Base-by-base conservation (phyloP, 2,329 filamentous ascomycete genomes). In the Beauveria caledonica region DNA sequence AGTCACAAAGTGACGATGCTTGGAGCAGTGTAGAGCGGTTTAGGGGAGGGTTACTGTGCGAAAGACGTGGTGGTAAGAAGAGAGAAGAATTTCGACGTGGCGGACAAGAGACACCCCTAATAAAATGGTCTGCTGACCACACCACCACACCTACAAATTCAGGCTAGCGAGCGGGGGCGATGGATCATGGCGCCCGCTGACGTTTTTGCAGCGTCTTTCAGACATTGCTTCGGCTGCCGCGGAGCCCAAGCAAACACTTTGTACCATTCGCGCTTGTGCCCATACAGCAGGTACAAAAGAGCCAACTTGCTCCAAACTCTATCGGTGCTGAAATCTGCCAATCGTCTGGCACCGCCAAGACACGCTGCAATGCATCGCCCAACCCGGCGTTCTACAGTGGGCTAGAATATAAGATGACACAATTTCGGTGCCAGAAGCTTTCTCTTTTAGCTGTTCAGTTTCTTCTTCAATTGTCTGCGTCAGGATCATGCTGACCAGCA, bases 101-200 rank as follows among this genome's bases (percentile, higher is more conserved):
- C 36, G 48, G 46, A 36, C 55, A 15, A 46, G 42, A 46, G 44
- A 15, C 7, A 6, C 11, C 19, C 23, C 36, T 52, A 52, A 52
- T 42, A 59, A 59, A 51, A 59, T 51, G 56, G 57, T 59, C 46
- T 59, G 57, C 57, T 59, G 57, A 59, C 57, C 49, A 51, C 29
- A 51, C n/a, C 29, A 36, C 33, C 33, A 36, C 33, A 13, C 33
- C 33, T 36, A 36, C 25, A 17, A 11, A 50, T 33, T 11, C 48
- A 33, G 48, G 48, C 48, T 50, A 50, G 48, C 48, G 25, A 50
- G 25, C 25, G 48, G 48, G 48, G 48, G 17, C 33, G 13, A 8
- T 19, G 19, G 15, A 45, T 23, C 23, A 36, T 36, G 33, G 33
- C 33, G 11, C 33, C 33, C 33, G 33, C 11, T 36, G 11, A 36